Evolutionary conservation across 129 eudicot genomes (phyloP).

Genomic region (Saussurea involucrata): DNA sequence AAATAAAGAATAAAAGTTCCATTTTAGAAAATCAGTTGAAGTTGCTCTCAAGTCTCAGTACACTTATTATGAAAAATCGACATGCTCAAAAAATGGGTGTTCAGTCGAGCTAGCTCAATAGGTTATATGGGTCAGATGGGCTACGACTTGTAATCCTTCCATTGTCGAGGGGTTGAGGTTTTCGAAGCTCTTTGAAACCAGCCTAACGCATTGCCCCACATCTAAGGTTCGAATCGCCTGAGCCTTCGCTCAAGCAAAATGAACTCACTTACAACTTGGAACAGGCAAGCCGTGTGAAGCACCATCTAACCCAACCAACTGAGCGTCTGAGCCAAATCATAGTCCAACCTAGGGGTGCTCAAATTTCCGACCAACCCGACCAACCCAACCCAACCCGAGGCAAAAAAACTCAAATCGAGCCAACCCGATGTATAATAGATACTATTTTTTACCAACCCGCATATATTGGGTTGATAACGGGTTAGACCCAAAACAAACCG

Average conservation of each 20-base stretch:
- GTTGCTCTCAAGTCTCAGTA: too few species aligned
- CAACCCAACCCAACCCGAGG: too few species aligned
- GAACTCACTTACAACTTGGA: neutral
- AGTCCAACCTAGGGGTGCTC: neutral
- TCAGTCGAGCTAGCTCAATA: neutral
- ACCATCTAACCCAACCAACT: neutral
- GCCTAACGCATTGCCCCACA: neutral
- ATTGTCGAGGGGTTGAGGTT: neutral
- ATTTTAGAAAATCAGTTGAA: too few species aligned
- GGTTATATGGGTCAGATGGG: neutral
- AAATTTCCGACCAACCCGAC: too few species aligned
- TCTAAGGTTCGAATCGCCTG: neutral
- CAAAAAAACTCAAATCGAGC: too few species aligned
- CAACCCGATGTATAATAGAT: too few species aligned
- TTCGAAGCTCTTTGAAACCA: neutral
- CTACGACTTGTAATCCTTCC: neutral
- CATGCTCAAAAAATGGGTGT: neutral
- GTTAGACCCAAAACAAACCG: too few species aligned
- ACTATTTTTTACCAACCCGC: too few species aligned
- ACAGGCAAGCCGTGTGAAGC: neutral
- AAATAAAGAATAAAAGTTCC: too few species aligned
- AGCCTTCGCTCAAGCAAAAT: neutral
- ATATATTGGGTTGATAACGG: too few species aligned
- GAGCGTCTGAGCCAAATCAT: neutral
- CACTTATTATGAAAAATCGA: neutral